Base-by-base conservation (phyloP, 2,329 filamentous ascomycete species). In the Cordyceps javanica region DNA sequence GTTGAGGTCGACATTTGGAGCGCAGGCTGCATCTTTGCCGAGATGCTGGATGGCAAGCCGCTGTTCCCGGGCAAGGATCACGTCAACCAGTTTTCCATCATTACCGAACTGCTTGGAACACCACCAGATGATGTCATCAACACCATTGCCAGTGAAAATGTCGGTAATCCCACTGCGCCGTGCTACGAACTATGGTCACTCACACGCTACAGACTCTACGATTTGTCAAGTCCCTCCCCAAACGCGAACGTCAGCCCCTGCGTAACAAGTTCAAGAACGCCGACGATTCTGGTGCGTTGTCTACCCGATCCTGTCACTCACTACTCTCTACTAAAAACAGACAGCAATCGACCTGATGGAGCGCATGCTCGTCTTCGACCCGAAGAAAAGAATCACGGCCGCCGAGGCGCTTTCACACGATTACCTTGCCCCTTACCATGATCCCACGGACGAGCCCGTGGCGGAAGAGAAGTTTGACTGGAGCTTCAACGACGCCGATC, bases 1-100 rank as follows among this genome's bases (percentile, higher is more conserved):
- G 87, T 97, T 49, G 94, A 97, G 77, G 94, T 99, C 59, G 94
- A 99, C 72, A 96, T 99, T 71, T 99, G 94, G 94, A 97, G 94
- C 72, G 93, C 93, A 19, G 94, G 94, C 60, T 99, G 94, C 76
- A 99, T 99, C 71, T 97, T 99, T 67, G 94, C 94, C 42, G 94
- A 99, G 77, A 99, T 99, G 94, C 82, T 99, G 60, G 93, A 97
- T 77, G 94, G 94, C 70, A 97, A 97, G 78, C 94, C 94, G 32
- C 78, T 99, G 23, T 99, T 99, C 81, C 94, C 94, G 0, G 94
- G 94, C 72, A 99, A 99, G 78, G 94, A 99, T 70, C 94, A 99
- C 71, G 94, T 99, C 74, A 96, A 99, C 77, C 94, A 99, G 73
- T 99, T 99, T 75, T 97, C 92, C 64, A 99, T 99, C 78, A 99